phyloP scores from a whole-genome alignment of 805 yeast species.

The Saccharomycopsis lassenensis region DNA sequence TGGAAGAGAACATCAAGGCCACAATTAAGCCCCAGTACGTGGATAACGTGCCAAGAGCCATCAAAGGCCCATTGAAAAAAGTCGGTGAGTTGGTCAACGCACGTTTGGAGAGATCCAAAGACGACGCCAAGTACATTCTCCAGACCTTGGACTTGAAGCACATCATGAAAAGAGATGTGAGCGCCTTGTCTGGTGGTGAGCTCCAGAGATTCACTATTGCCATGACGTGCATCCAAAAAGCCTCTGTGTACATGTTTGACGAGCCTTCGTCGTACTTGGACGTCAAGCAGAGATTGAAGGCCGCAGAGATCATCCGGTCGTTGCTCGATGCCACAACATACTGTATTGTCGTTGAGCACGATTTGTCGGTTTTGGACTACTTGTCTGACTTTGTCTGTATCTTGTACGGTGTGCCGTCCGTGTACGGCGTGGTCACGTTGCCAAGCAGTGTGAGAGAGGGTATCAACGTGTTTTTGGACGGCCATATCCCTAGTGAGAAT shows the following conservation, averaged over 20 bases:
- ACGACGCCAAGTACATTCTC: slow-evolving; percentile 53
- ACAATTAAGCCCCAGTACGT: slow-evolving; percentile 98
- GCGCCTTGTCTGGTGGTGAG: slow-evolving; percentile 94
- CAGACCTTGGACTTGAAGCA: slow-evolving; percentile 62
- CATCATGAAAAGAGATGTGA: slow-evolving; percentile 78
- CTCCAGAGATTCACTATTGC: slow-evolving; percentile 97
- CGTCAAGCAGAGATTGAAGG: slow-evolving; percentile 97
- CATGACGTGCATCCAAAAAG: slow-evolving; percentile 90
- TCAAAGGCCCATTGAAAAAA: slow-evolving; percentile 77
- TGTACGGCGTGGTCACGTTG: slow-evolving; percentile 95
- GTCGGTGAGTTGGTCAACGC: slow-evolving; percentile 77
- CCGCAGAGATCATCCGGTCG: slow-evolving; percentile 89
- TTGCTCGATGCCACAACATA: slow-evolving; percentile 65
- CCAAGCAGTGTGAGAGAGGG: slow-evolving; percentile 98
- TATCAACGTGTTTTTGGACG: slow-evolving; percentile 95
- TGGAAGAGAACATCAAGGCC: slow-evolving; percentile 93
- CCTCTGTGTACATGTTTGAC: slow-evolving; percentile 97
- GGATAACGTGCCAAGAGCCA: slow-evolving; percentile 93
- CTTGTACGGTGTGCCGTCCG: slow-evolving; percentile 95
- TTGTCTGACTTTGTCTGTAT: slow-evolving; percentile 95
- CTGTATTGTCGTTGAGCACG: slow-evolving; percentile 97
- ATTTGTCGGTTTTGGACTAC: slow-evolving; percentile 93
- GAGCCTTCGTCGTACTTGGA: slow-evolving; percentile 98
- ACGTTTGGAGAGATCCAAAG: slow-evolving; percentile 58
- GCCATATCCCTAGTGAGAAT: slow-evolving; percentile 95